Evolutionary conservation across 2,329 filamentous ascomycete species (phyloP).

Genomic region (Cercospora sp.): DNA sequence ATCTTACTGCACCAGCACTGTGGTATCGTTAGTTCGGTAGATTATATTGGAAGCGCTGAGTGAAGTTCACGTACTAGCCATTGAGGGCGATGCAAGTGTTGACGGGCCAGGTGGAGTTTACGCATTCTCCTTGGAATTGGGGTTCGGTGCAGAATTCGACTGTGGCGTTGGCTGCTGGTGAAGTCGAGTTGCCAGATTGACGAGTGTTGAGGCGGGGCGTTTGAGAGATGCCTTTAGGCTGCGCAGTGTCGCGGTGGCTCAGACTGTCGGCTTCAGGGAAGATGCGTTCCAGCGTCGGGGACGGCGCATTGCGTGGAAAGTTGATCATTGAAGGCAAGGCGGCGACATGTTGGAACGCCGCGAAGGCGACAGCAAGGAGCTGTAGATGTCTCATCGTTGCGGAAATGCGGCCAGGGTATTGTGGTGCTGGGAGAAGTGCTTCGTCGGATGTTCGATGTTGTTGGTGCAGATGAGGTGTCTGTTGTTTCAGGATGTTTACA

Average conservation of each 20-base stretch:
- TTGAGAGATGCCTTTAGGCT: constrained; percentile 2
- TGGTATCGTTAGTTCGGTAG: not conserved
- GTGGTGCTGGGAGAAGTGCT: not conserved
- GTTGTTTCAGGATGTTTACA: not conserved
- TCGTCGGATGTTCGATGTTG: not conserved
- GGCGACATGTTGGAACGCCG: not conserved
- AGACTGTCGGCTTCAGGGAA: constrained; percentile 7
- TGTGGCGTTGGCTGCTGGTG: constrained; percentile 26
- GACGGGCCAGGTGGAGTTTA: constrained; percentile 28
- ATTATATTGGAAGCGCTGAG: not conserved
- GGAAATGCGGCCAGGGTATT: not conserved
- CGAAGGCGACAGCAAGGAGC: not conserved
- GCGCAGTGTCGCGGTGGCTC: not conserved
- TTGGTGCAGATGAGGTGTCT: not conserved
- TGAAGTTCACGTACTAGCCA: constrained; percentile 30
- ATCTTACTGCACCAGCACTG: constrained; percentile 28
- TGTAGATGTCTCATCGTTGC: constrained; percentile 3
- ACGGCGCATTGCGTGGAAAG: not conserved
- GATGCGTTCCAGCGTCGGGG: constrained; percentile 13
- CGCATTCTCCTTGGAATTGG: constrained; percentile 32
- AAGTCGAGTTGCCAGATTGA: constrained; percentile 12
- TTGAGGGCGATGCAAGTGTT: constrained; percentile 32
- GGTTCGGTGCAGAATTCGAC: constrained; percentile 35
- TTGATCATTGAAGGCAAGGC: not conserved
- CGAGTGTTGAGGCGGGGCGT: not conserved